phyloP scores from a whole-genome alignment of 805 yeast species.

The Candida sphagnicola region DNA sequence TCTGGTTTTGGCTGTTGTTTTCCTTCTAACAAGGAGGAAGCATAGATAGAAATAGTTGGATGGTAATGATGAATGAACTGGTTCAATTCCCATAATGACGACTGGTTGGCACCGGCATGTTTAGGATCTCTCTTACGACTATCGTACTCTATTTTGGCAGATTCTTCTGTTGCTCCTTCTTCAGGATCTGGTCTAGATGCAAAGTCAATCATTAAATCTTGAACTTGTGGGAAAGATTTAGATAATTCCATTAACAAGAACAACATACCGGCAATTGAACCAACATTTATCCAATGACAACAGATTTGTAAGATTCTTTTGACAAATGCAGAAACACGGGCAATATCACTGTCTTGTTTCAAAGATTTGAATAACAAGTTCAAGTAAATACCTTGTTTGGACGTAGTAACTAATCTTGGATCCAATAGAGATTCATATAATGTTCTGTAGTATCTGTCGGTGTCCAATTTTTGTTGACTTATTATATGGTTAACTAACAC shows the following conservation, averaged over 20 bases:
- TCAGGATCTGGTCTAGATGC: conserved; percentile 45
- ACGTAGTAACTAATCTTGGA: conserved; percentile 74
- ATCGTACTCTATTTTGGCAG: conserved; percentile 49
- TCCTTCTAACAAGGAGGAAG: conserved; percentile 57
- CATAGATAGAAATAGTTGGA: conserved; percentile 85
- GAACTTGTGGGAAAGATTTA: conserved; percentile 60
- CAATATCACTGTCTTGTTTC: conserved; percentile 55
- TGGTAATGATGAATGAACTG: conserved; percentile 81
- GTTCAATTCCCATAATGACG: conserved; percentile 84
- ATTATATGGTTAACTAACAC: conserved; percentile 81
- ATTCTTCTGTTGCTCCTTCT: conserved; percentile 23
- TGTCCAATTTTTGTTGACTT: conserved; percentile 49
- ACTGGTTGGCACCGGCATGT: conserved; percentile 75
- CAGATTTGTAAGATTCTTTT: conserved; percentile 87
- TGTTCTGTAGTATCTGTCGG: conserved; percentile 78
- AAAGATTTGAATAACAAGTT: conserved; percentile 81
- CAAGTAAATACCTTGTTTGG: conserved; percentile 90
- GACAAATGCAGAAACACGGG: conserved; percentile 81
- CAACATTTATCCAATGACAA: conserved; percentile 80
- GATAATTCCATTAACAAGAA: conserved; percentile 67
- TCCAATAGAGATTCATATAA: conserved; percentile 87
- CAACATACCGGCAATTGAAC: conserved; percentile 82
- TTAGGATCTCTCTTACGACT: conserved; percentile 90
- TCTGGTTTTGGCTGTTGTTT: conserved; percentile 71
- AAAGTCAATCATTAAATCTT: conserved; percentile 53